phyloP scores from a whole-genome alignment of 2,329 filamentous ascomycete species.

The Aspergillus oerlinghausenensis region DNA sequence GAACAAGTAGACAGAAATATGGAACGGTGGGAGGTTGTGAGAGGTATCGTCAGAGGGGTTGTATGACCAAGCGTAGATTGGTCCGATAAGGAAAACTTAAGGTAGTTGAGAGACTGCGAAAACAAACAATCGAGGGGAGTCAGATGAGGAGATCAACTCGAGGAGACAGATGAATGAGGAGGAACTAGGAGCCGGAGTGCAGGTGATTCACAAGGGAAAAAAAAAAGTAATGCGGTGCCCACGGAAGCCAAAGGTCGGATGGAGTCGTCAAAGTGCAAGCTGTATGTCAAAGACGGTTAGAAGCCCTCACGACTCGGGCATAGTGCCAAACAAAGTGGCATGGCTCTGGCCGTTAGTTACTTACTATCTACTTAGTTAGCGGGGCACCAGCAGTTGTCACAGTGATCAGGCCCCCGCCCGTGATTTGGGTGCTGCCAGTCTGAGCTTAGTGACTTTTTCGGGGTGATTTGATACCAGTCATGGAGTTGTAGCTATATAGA shows the following conservation, averaged over 20 bases:
- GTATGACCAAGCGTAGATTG: slow-evolving; percentile 4
- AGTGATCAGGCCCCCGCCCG: slow-evolving; percentile 6
- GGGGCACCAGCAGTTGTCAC: slow-evolving; percentile 11
- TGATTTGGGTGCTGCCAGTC: neutral
- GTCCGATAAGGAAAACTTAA: slow-evolving; percentile 3
- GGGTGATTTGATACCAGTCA: neutral
- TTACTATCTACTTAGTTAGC: slow-evolving; percentile 7
- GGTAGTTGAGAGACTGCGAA: slow-evolving; percentile 11
- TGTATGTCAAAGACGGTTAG: neutral
- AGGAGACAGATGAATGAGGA: slow-evolving; percentile 8
- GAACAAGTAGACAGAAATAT: slow-evolving; percentile 15
- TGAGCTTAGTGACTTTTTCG: neutral
- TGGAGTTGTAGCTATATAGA: too few species aligned
- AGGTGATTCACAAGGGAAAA: slow-evolving; percentile 9
- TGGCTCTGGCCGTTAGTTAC: neutral
- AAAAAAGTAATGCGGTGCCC: slow-evolving; percentile 11
- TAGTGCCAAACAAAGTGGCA: neutral
- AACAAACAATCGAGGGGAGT: slow-evolving; percentile 8
- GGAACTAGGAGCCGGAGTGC: slow-evolving; percentile 10
- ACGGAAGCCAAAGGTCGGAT: slow-evolving; percentile 6
- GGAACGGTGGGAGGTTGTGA: slow-evolving; percentile 3
- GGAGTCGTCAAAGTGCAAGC: neutral
- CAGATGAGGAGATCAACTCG: neutral
- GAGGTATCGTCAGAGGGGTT: slow-evolving; percentile 9
- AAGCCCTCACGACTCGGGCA: neutral